These are phyloP conservation scores for Lophium mytilinum DNA, from an alignment of 495 filamentous ascomycete species.

Conservation along the genomic window DNA sequence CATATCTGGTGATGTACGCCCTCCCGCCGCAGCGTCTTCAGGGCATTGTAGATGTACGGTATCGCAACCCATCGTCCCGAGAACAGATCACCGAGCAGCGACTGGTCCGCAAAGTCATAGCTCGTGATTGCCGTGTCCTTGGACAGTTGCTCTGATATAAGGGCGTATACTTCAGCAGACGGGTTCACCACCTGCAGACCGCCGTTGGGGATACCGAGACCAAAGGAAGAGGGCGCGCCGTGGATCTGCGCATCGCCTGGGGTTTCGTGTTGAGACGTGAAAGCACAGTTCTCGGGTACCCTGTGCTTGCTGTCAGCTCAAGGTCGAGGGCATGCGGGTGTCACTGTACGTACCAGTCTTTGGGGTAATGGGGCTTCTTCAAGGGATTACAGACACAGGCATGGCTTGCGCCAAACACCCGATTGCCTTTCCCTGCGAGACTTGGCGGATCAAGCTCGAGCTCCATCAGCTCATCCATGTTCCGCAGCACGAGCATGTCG, in stretches of 20 bases:
- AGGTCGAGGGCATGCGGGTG: background rate
- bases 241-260: constrained; percentile 49
- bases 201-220: constrained; percentile 62
- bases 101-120: constrained; percentile 74
- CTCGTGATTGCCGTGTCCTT: constrained; percentile 33
- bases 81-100: constrained; percentile 60
- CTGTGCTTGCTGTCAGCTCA: constrained; percentile 26
- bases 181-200: constrained; percentile 69
- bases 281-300: constrained; percentile 67
- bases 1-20: constrained; percentile 65
- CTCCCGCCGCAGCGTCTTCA: constrained; percentile 66
- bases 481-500: constrained; percentile 69
- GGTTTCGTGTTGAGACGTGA: constrained; percentile 56
- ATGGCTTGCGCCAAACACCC: constrained; percentile 65
- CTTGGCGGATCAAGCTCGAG: constrained; percentile 53
- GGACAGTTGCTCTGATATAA: constrained; percentile 46
- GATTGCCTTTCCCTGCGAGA: constrained; percentile 42
- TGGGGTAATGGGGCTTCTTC: constrained; percentile 66
- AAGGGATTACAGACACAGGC: constrained; percentile 80
- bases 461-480: constrained; percentile 86
- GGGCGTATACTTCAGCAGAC: constrained; percentile 43
- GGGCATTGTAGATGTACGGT: constrained; percentile 73
- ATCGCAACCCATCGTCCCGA: constrained; percentile 60
- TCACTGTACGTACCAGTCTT: constrained; percentile 49
- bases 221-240: constrained; percentile 44